A percentile compares a stretch with the other conserved stretches of the same genome.
phyloP scores from a whole-genome alignment of 2,329 filamentous ascomycete genomes.

The Exophiala sp. region DNA sequence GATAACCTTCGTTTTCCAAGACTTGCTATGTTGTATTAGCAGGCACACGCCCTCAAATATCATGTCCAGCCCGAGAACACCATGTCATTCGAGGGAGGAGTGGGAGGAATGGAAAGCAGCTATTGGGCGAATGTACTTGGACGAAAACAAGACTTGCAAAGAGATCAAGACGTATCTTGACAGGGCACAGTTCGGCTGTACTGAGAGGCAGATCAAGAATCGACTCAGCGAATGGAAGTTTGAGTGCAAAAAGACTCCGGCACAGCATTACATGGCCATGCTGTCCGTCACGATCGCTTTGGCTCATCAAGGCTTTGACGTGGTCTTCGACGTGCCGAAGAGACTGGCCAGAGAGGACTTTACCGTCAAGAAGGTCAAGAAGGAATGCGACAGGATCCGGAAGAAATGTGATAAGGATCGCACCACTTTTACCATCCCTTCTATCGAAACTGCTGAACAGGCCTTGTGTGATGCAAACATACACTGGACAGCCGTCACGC shows the following conservation, averaged over 20 bases:
- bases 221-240: conserved; percentile 22
- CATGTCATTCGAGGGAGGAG: conserved; percentile 10
- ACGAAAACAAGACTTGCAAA: conserved; percentile 13
- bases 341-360: conserved; percentile 5
- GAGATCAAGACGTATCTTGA: conserved; percentile 12
- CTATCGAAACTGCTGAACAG: conserved; percentile 5
- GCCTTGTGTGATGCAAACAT: conserved; percentile 7
- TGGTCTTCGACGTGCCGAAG: conserved; percentile 20
- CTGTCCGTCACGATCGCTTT: conserved; percentile 7
- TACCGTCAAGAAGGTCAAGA: conserved; percentile 14
- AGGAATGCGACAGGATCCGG: conserved; percentile 21
- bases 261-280: conserved; percentile 21
- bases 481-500: background rate
- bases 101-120: conserved; percentile 18
- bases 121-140: conserved; percentile 18
- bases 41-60: background rate
- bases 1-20: background rate
- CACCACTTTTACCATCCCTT: background rate
- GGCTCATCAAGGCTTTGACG: background rate
- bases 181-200: conserved; percentile 11
- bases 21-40: background rate
- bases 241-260: conserved; percentile 20
- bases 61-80: conserved; percentile 11
- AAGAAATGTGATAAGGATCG: conserved; percentile 6
- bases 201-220: conserved; percentile 21